Evolutionary conservation across 768 basidiomycete species (phyloP).

Genomic region (Lactarius pseudohatsudake): DNA sequence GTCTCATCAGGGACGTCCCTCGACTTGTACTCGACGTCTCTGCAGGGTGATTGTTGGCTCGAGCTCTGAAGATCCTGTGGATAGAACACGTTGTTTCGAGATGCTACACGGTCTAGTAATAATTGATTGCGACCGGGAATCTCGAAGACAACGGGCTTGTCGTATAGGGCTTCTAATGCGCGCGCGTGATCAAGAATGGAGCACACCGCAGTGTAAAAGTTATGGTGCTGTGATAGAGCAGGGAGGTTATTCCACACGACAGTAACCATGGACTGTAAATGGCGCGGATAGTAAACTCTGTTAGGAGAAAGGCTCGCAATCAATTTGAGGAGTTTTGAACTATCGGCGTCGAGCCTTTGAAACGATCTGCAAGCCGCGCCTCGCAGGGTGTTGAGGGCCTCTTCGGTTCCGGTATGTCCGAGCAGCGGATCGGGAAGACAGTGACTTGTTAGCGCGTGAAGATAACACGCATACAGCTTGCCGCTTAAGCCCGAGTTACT

Average conservation of each 20-base stretch:
- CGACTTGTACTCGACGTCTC: slow-evolving; percentile 9
- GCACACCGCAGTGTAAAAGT: not conserved
- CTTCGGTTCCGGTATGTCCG: slow-evolving; percentile 43
- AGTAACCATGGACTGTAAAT: slow-evolving; percentile 9
- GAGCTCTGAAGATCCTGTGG: slow-evolving; percentile 1
- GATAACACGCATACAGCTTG: slow-evolving; percentile 41
- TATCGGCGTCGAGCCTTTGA: slow-evolving; percentile 33
- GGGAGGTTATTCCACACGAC: slow-evolving; percentile 20
- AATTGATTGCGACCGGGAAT: not conserved
- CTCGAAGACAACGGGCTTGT: not conserved
- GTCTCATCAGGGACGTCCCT: not conserved
- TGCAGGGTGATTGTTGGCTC: not conserved
- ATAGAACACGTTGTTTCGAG: slow-evolving; percentile 9
- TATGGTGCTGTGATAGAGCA: slow-evolving; percentile 12
- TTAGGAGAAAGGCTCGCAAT: slow-evolving; percentile 7
- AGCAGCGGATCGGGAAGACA: slow-evolving; percentile 47
- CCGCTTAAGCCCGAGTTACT: slow-evolving; percentile 34
- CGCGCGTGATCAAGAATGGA: slow-evolving; percentile 13
- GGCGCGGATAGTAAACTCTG: slow-evolving; percentile 14
- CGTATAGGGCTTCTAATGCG: slow-evolving; percentile 9
- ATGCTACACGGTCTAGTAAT: slow-evolving; percentile 8
- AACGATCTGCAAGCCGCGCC: slow-evolving; percentile 44
- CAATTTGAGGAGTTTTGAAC: slow-evolving; percentile 4
- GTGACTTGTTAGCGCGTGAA: slow-evolving; percentile 49
- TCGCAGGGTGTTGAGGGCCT: slow-evolving; percentile 42